Base-by-base conservation (phyloP, 441 rosid genomes). In the Rhodomyrtus psidioides region DNA sequence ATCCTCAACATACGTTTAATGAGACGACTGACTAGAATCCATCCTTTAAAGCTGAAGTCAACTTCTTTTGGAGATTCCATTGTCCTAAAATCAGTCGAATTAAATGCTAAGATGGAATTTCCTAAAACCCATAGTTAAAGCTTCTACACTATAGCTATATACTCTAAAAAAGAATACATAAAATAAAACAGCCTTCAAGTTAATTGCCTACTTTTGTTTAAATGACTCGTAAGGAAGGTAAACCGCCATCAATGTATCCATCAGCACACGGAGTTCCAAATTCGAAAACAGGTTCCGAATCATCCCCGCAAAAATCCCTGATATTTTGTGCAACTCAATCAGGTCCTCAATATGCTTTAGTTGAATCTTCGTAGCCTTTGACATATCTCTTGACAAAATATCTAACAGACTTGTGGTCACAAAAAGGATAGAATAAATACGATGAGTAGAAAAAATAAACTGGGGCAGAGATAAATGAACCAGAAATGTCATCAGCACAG, bases 211-310 rank as follows among this genome's bases (percentile, higher is more conserved):
- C 99, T 95, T 95, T 91, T 94, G 98, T 89, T 97, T 96, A 88
- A 95, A 97, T 21, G 94, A 89, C 88, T 97, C 99, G 83, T 92
- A 97, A 55, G 99, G 99, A 86, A 90, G 90, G 90, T 97, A 96
- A 60, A 95, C 95, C 28, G 98, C 97, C 94, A 95, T 97, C 90
- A 96, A 90, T 1, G 95, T 94, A 87, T 96, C 96, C 93, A 94
- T 90, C 85, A 97, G 89, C 88, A 94, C 92, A 86, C 91, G 92
- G 53, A 95, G 85, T 91, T 96, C 95, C 76, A 99, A 95, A 86
- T 95, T 98, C 19, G 98, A 95, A 91, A 96, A 97, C 86, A 95
- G 89, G 90, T 95, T 98, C 90, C 95, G 98, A 85, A 97, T 90
- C 88, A 96, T 96, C 92, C 98, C 93, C 17, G 96, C 98, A 87